Evolutionary conservation across 2,329 filamentous ascomycete genomes (phyloP).

Genomic region (Stagonosporopsis cucurbitacearum): DNA sequence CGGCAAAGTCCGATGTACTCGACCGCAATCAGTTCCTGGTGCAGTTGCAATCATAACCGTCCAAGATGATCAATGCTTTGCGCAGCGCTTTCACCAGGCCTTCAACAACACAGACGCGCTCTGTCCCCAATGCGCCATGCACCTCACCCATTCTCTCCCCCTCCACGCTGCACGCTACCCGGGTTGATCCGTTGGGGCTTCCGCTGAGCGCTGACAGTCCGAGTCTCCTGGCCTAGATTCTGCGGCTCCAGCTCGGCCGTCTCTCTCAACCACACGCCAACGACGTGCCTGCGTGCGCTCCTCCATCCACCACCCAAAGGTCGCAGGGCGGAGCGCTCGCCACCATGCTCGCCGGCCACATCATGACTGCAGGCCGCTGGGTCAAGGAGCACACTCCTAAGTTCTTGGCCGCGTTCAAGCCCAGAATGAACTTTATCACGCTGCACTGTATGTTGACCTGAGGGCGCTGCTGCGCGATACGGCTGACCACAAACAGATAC

Average conservation of each 20-base stretch:
- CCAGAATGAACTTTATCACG: conserved; percentile 81
- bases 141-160: conserved; percentile 1
- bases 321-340: conserved; percentile 9
- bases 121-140: conserved; percentile 7
- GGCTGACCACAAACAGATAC: conserved; percentile 62
- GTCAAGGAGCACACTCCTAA: conserved; percentile 34
- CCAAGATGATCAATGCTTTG: too few relatives aligned
- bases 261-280: not conserved
- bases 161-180: conserved; percentile 18
- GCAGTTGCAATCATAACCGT: too few relatives aligned
- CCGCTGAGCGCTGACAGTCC: not conserved
- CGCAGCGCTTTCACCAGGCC: conserved; percentile 9
- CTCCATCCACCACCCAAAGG: not conserved
- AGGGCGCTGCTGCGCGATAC: not conserved
- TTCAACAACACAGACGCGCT: not conserved
- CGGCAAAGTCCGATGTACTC: too few relatives aligned
- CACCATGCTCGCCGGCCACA: conserved; percentile 40
- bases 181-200: conserved; percentile 18
- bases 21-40: not conserved
- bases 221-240: conserved; percentile 1
- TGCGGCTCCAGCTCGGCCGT: not conserved
- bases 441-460: conserved; percentile 67
- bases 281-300: conserved; percentile 1
- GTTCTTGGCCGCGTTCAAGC: conserved; percentile 48
- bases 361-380: conserved; percentile 41